These are phyloP conservation scores for Ambrosia trifida DNA, from an alignment of 129 eudicot species.

Conservation along the genomic window DNA sequence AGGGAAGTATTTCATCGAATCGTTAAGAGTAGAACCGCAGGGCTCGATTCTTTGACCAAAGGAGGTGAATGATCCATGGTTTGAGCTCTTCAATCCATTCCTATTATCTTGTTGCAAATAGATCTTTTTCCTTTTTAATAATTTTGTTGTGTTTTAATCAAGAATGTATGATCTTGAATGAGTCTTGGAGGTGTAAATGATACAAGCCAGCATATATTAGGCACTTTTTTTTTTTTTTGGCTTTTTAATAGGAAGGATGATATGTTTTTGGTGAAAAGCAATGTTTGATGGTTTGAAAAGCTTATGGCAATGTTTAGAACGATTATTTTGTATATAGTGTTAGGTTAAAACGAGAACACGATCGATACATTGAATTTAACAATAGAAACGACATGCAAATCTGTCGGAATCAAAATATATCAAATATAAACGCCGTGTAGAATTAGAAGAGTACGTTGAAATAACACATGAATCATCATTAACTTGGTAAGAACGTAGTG, in stretches of 20 bases:
- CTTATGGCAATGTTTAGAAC: neutral
- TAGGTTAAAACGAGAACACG: neutral
- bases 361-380: too few species aligned
- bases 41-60: constrained; percentile 31
- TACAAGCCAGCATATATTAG: constrained; percentile 23
- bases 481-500: too few species aligned
- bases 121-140: neutral
- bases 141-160: neutral
- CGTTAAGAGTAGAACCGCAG: constrained; percentile 32
- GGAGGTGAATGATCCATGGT: constrained; percentile 25
- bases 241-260: neutral
- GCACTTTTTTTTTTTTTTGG: constrained; percentile 3
- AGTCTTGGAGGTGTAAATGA: constrained; percentile 27
- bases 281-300: constrained; percentile 9
- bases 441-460: too few species aligned
- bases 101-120: neutral
- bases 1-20: constrained; percentile 47
- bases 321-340: neutral
- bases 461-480: too few species aligned
- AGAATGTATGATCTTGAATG: constrained; percentile 24
- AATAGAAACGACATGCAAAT: too few species aligned
- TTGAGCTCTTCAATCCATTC: constrained; percentile 3
- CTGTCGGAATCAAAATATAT: too few species aligned
- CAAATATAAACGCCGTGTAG: too few species aligned
- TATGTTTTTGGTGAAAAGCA: constrained; percentile 13